Evolutionary conservation across 176 grass and related monocot genomes (phyloP), one percentile per base, ranked within the genome.

Genomic region (Thalia dealbata): DNA sequence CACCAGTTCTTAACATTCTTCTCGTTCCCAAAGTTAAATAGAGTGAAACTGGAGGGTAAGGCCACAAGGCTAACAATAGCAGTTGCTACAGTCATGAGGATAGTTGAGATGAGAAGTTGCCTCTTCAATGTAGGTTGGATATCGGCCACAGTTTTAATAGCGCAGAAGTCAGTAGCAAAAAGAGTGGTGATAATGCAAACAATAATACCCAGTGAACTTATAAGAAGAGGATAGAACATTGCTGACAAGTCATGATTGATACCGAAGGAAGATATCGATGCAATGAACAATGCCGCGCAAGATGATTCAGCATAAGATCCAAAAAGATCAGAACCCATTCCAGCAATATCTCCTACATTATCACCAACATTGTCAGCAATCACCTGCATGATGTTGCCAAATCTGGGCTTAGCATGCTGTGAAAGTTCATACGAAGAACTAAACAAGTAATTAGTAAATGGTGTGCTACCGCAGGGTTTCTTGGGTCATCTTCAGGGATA

Each of bases 251-350:
- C 32, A 60, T 79, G 77, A 35, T 71, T 46, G 29, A 71, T 61
- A 22, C 76, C 76, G 29, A 96, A 96, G 26, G 88, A 88, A 5
- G 86, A 96, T 75, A 96, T 91, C 3, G 88, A 96, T 1, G 86
- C 91, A 50, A 96, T 78, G 50, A 89, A 91, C 19, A 96, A 82
- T 61, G 92, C 92, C 10, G 88, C 92, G 61, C 88, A 96, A 1
- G 92, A 85, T 3, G 92, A 84, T 79, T 96, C 92, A n/a, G 92
- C 92, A 70, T 96, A 91, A 5, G 92, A 96, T 6, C 92, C 92
- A 62, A 96, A 96, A 67, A 96, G 83, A 73, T 91, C 88, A 0
- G 86, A 96, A 1, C 92, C 92, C 92, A 96, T 96, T 35, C 92
- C 92, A 6, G 88, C 92, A 55, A 96, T 96, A 71, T 91, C 88